A percentile compares a stretch with the other conserved stretches of the same genome.
These are phyloP conservation scores for Nyssa sinensis DNA, from an alignment of 148 eudicot genomes.

Conservation along the genomic window DNA sequence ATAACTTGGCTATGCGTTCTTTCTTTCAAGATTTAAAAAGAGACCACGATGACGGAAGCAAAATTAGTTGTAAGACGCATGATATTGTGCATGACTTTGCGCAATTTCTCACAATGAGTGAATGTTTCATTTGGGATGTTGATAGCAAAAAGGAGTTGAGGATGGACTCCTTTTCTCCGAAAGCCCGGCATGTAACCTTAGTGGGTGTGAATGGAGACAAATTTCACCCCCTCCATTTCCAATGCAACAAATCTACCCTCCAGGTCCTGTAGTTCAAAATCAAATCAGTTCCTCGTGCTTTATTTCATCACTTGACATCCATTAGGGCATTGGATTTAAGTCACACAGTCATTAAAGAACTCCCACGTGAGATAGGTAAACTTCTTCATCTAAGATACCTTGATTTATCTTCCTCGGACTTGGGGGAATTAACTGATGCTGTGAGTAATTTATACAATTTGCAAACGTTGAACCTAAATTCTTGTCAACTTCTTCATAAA, in stretches of 20 bases:
- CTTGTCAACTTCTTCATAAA: not conserved
- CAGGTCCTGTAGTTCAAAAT: no score
- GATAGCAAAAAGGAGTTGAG: no score
- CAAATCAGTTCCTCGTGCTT: not conserved
- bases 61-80: slow-evolving; percentile 7
- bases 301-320: not conserved
- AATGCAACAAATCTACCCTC: no score
- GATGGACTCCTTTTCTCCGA: no score
- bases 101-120: not conserved
- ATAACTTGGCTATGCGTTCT: not conserved
- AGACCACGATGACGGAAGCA: not conserved
- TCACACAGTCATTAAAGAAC: not conserved
- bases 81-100: slow-evolving; percentile 14
- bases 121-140: not conserved
- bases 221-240: not conserved
- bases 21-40: slow-evolving; percentile 11
- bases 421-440: slow-evolving; percentile 5
- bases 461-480: not conserved
- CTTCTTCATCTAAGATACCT: slow-evolving; percentile 17
- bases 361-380: not conserved
- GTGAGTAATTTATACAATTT: slow-evolving; percentile 9
- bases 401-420: not conserved
- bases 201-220: not conserved
- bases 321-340: not conserved
- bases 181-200: no score